Base-by-base conservation (phyloP, 2,329 filamentous ascomycete species). In the Magnaporthiopsis rhizophila region DNA sequence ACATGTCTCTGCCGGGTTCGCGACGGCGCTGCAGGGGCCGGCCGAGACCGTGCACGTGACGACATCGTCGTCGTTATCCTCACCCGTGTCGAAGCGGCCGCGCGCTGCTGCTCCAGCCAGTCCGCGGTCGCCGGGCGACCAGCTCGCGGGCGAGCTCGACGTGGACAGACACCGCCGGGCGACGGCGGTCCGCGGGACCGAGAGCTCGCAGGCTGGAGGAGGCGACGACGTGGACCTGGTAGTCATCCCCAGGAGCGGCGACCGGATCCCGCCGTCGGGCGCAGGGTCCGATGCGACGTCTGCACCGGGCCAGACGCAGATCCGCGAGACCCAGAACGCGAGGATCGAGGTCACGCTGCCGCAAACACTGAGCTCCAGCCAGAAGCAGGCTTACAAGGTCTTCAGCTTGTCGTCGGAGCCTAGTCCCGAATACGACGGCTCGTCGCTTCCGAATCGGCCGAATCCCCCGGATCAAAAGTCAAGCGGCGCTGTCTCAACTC, bases 351-450 rank as follows among this genome's bases (percentile, higher is more conserved):
- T 68, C 71, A 74, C 64, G 70, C 80, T 50, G 69, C 72, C 32
- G 68, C 75, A 0, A 74, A 71, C 7, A 69, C 70, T 79, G 58
- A 76, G 75, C 2, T 70, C 74, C 3, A 75, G 76, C 59, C 76
- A 79, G 64, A 76, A 73, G 68, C 66, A 71, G 64, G 69, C 78
- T 59, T 79, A 79, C 61, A 67, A 72, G 59, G 67, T 69, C 59
- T 67, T 74, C 64, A 68, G 65, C 61, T 61, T 67, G 26, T 69
- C 69, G 32, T 50, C 38, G 21, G 66, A 70, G 26, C 61, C 59
- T 2, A 63, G 66, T 18, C 15, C 36, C 28, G 38, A n/a, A 4
- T 50, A 62, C 9, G 61, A 21, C 6, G 32, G 32, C 26, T 62
- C 58, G 18, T 64, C 68, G 32, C 62, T 68, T 34, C 65, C 65